phyloP scores from a whole-genome alignment of 2,329 filamentous ascomycete genomes.

The Incumbomyces lentus region DNA sequence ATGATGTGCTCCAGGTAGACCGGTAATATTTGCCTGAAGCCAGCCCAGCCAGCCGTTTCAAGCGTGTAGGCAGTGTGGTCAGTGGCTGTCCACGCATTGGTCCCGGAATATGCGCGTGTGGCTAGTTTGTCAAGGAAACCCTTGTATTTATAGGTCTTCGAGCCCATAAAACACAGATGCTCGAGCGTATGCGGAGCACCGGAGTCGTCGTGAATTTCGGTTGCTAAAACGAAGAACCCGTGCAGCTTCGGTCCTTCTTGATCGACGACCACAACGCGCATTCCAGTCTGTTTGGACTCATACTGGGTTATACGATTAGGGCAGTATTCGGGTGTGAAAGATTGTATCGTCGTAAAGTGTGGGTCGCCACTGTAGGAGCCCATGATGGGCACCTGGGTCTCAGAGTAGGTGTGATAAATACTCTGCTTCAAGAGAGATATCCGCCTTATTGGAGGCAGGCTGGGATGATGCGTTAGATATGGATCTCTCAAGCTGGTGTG shows the following conservation, averaged over 20 bases:
- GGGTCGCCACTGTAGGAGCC: conserved; percentile 16
- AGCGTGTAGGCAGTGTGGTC: conserved; percentile 96
- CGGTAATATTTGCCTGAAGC: conserved; percentile 86
- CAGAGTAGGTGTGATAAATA: not conserved
- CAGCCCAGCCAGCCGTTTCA: conserved; percentile 92
- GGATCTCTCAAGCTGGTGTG: not conserved
- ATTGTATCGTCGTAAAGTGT: conserved; percentile 73
- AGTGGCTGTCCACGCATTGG: conserved; percentile 94
- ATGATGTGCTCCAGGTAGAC: conserved; percentile 93
- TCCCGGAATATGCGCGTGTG: conserved; percentile 82
- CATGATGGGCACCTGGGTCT: not conserved
- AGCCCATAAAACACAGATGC: conserved; percentile 79
- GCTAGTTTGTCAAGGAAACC: conserved; percentile 90
- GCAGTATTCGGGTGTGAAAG: conserved; percentile 82
- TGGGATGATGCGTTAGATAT: not conserved
- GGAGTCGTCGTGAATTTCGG: conserved; percentile 95
- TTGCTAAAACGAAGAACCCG: conserved; percentile 90
- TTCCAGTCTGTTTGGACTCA: conserved; percentile 86
- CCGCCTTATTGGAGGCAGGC: not conserved
- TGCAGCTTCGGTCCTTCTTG: conserved; percentile 89
- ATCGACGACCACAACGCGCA: conserved; percentile 87
- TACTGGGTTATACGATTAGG: conserved; percentile 85
- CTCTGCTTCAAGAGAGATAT: not conserved
- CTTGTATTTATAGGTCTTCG: conserved; percentile 87
- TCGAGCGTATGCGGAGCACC: conserved; percentile 83